Evolutionary conservation across 2,329 filamentous ascomycete genomes (phyloP).

Genomic region (Zasmidium cellare): DNA sequence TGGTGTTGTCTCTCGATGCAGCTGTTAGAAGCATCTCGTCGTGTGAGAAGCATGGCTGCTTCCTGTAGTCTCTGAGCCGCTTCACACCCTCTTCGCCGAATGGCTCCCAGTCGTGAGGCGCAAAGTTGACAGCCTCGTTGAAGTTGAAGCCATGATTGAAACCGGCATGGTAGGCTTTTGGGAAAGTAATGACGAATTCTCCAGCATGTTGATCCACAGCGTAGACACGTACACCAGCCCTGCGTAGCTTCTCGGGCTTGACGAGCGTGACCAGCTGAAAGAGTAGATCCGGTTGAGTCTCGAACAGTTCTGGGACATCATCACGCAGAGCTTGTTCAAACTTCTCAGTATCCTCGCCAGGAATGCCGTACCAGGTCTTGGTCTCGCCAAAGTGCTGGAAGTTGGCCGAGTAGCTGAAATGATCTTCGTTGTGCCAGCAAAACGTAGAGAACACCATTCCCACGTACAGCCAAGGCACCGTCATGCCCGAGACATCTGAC

Average conservation of each 20-base stretch:
- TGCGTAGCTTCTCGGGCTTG: conserved; percentile 87
- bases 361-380: conserved; percentile 99
- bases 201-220: conserved; percentile 95
- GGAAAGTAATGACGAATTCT: conserved; percentile 95
- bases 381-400: conserved; percentile 98
- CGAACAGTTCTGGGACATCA: conserved; percentile 92
- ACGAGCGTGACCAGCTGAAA: conserved; percentile 97
- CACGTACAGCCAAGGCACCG: conserved; percentile 97
- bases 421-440: conserved; percentile 99
- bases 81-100: conserved; percentile 85
- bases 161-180: conserved; percentile 93
- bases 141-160: conserved; percentile 99
- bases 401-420: conserved; percentile 96
- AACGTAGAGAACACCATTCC: conserved; percentile 99
- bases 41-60: conserved; percentile 95
- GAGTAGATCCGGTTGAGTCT: conserved; percentile 91
- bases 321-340: conserved; percentile 95
- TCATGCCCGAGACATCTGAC: conserved; percentile 98
- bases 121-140: conserved; percentile 98
- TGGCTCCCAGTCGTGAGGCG: conserved; percentile 91
- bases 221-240: conserved; percentile 89
- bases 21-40: conserved; percentile 93
- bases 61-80: conserved; percentile 79
- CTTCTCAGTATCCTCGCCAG: conserved; percentile 86
- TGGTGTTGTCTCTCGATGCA: conserved; percentile 73